A percentile compares a stretch with the other conserved stretches of the same genome.
Evolutionary conservation across 2,329 filamentous ascomycete genomes (phyloP).

Genomic region (Pestalotiopsis sp.): DNA sequence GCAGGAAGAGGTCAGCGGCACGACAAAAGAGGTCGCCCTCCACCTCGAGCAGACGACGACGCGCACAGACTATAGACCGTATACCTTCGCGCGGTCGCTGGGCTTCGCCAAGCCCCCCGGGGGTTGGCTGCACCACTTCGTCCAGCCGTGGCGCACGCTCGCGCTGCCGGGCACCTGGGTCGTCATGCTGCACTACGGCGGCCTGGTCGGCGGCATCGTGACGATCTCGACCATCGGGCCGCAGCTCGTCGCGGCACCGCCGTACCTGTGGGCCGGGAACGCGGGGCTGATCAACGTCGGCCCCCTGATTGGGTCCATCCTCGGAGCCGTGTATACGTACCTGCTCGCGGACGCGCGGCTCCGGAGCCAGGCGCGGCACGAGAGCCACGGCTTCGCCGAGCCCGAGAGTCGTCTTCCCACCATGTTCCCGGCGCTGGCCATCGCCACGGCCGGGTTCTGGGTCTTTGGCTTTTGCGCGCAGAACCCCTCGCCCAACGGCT

Average conservation of each 20-base stretch:
- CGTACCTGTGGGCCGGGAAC: slow-evolving; percentile 35
- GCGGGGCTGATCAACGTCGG: slow-evolving; percentile 36
- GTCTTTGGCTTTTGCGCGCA: slow-evolving; percentile 39
- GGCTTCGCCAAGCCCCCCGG: slow-evolving; percentile 21
- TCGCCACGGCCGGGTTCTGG: slow-evolving; percentile 33
- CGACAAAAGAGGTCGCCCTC: background rate
- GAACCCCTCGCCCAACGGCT: slow-evolving; percentile 26
- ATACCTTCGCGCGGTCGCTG: slow-evolving; percentile 31
- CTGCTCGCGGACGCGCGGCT: slow-evolving; percentile 25
- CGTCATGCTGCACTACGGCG: slow-evolving; percentile 37
- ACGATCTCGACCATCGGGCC: slow-evolving; percentile 36
- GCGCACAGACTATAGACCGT: background rate
- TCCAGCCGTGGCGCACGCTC: slow-evolving; percentile 29
- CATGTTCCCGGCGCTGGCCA: slow-evolving; percentile 28
- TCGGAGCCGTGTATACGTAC: slow-evolving; percentile 28
- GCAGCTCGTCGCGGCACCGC: slow-evolving; percentile 26
- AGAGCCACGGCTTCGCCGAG: slow-evolving; percentile 30
- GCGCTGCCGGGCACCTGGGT: slow-evolving; percentile 34
- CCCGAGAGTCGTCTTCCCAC: slow-evolving; percentile 32
- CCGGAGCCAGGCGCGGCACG: slow-evolving; percentile 20
- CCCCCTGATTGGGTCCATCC: slow-evolving; percentile 28
- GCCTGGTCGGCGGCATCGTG: slow-evolving; percentile 34
- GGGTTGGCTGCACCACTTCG: slow-evolving; percentile 20
- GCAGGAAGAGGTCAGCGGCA: background rate
- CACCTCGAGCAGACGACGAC: background rate